Percentiles rank a stretch among this genome's conserved stretches.
Evolutionary conservation across 352 stramenopile genomes (phyloP).

Genomic region (Phytophthora meadii): DNA sequence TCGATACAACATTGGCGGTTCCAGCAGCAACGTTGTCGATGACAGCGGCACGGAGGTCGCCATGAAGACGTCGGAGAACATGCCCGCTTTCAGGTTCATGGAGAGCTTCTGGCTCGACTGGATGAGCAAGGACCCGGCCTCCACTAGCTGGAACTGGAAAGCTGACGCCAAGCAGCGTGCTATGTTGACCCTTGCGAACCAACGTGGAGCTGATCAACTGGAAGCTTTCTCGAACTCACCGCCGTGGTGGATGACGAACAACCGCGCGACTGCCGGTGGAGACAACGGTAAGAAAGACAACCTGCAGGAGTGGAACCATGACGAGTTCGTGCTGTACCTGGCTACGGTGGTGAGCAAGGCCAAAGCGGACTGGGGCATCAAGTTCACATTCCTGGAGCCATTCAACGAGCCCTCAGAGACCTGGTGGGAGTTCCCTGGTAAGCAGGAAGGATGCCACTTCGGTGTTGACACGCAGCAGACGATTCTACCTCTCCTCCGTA

Average conservation of each 20-base stretch:
- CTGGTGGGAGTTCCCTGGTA: slow-evolving; percentile 60
- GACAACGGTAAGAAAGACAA: slow-evolving; percentile 51
- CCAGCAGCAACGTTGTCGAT: slow-evolving; percentile 46
- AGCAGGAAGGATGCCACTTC: slow-evolving; percentile 65
- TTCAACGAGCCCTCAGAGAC: slow-evolving; percentile 65
- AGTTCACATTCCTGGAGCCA: slow-evolving; percentile 61
- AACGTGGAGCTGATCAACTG: slow-evolving; percentile 47
- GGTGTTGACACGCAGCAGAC: slow-evolving; percentile 43
- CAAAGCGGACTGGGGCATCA: slow-evolving; percentile 51
- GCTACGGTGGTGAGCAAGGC: slow-evolving; percentile 47
- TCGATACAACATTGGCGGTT: slow-evolving; percentile 68
- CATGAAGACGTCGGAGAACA: slow-evolving; percentile 57
- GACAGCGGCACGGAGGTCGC: slow-evolving; percentile 43
- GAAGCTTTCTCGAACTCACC: slow-evolving; percentile 69
- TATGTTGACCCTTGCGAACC: slow-evolving; percentile 44
- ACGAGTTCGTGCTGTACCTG: slow-evolving; percentile 57
- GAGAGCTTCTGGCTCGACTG: slow-evolving; percentile 61
- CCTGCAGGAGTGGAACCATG: slow-evolving; percentile 52
- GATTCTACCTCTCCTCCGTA: slow-evolving; percentile 45
- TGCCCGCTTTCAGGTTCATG: slow-evolving; percentile 64
- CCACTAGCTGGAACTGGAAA: slow-evolving; percentile 62
- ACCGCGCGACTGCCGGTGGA: slow-evolving; percentile 50
- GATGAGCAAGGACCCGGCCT: slow-evolving; percentile 49
- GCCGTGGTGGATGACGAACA: slow-evolving; percentile 72
- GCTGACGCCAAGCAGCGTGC: slow-evolving; percentile 51